Evolutionary conservation across 78 protist species (phyloP).

Genomic region (Dictyostelium discoideum): dicty_2.7 NC_007090.3:1911501-1912000

Average conservation of each 20-base stretch:
- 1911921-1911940: background rate
- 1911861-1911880: constrained; percentile 65
- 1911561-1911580: constrained; percentile 38
- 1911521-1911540: constrained; percentile 48
- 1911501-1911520: constrained; percentile 67
- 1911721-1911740: constrained; percentile 8
- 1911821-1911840: constrained; percentile 34
- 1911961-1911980: background rate
- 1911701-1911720: background rate
- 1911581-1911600: constrained; percentile 45
- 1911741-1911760: constrained; percentile 1
- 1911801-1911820: constrained; percentile 49
- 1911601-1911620: constrained; percentile 51
- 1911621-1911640: background rate
- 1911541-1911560: constrained; percentile 67
- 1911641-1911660: constrained; percentile 53
- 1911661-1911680: background rate
- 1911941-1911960: constrained; percentile 37
- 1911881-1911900: constrained; percentile 47
- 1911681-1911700: background rate
- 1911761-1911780: constrained; percentile 30
- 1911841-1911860: constrained; percentile 38
- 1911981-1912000: background rate
- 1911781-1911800: constrained; percentile 60
- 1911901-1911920: constrained; percentile 54